Base-by-base conservation (phyloP, 129 eudicot species). In the Lactuca sativa region DNA sequence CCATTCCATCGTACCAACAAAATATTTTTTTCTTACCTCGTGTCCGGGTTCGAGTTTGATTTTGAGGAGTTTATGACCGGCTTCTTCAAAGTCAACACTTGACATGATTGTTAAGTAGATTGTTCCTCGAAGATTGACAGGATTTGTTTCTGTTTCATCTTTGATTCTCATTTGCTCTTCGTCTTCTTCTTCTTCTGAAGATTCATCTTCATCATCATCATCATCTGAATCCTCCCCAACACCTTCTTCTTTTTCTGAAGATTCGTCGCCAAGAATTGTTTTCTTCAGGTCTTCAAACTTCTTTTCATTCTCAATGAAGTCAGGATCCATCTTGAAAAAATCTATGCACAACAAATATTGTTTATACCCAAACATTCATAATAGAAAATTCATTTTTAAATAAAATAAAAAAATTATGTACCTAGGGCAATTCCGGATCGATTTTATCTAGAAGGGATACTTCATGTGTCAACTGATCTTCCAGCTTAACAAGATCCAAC, bases 71-170 rank as follows among this genome's bases (percentile, higher is more conserved):
- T 93, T 89, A 62, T 93, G 98, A n/a, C 98, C 98, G 36, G 98
- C 95, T 82, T 93, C 98, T 56, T 93, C 98, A 81, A 93, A 93
- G 70, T 93, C 98, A 75, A 93, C 96, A 83, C 98, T 89, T 4
- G 98, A 93, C 98, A 89, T 93, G 32, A 93, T 93, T 6, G 98
- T 93, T 62, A 93, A 66, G 74, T 93, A 93, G 8, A 93, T 93
- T 3, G 98, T 93, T 74, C 98, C 85, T 21, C 97, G 71, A 37
- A 93, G 90, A 73, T 93, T 93, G 1, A 93, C 84, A 14, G 89
- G 79, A 74, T 93, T 87, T 41, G 99, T 95, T 79, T 90, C 97
- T 0, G 97, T 95, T 69, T 85, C 97, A 63, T 95, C 99, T 70
- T 82, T 82, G 68, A 95, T 90, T 72, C 86, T 78, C 99, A 87